Evolutionary conservation across 495 filamentous ascomycete genomes (phyloP), one percentile per base, ranked within the genome.

Genomic region (Daldinia caldariorum): DNA sequence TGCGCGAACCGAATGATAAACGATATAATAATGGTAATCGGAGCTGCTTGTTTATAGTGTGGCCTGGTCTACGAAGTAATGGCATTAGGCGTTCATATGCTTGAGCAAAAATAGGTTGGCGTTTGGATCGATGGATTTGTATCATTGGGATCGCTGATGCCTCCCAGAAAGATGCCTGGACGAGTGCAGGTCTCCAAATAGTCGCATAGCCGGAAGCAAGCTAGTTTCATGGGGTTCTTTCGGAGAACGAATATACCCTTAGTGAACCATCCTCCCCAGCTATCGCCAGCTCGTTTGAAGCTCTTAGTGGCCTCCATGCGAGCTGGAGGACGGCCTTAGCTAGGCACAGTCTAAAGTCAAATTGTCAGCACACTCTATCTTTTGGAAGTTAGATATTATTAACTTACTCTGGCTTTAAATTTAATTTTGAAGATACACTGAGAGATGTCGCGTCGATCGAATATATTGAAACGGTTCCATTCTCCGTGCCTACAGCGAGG

Each of bases 261-360:
- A 93, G 81, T 54, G 93, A 94, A 50, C 85, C 86, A 78, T 97
- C 94, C 75, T 94, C 93, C 63, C 93, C 94, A 43, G 90, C 90
- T 63, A 96, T 85, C 6, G 91, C 92, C 69, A 96, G 80, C 76
- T 92, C 86, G 50, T 79, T 82, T 35, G 63, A 51, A 18, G 39
- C 22, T 34, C 38, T 54, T 54, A 39, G 59, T n/a, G 93, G 93
- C 50, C 89, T 84, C 94, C 94, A 97, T 35, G 87, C 83, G 45
- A 97, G 79, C 76, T 91, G 87, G 57, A 89, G 89, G 62, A 97
- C 88, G 6, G 90, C 82, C 78, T 86, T 93, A 13, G 90, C 90
- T 1, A 94, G 87, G n/a, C 83, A 86, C 65, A 79, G 63, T 45
- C 81, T 85, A 76, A 37, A 22, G 38, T 7, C 14, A 22, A 67